Percentiles rank a stretch among this genome's conserved stretches.
These are phyloP conservation scores for Colletotrichum acutatum DNA, from an alignment of 2,329 filamentous ascomycete species.

Conservation along the genomic window DNA sequence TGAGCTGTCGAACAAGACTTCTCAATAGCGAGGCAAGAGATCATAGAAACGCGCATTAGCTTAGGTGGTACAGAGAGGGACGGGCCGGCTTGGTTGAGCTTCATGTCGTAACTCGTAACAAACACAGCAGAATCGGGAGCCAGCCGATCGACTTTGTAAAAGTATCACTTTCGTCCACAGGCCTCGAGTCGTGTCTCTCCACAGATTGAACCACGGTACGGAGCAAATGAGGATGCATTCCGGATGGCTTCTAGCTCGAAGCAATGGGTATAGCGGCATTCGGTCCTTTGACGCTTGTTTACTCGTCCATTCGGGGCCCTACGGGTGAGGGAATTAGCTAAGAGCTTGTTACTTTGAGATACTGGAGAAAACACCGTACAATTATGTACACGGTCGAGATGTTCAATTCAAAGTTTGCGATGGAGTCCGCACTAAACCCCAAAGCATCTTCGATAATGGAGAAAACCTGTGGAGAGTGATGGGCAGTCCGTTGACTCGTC, in stretches of 20 bases:
- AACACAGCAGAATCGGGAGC: too few relatives aligned
- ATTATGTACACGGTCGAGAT: background rate
- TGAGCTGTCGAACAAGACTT: background rate
- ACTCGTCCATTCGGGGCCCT: background rate
- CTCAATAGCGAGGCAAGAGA: background rate
- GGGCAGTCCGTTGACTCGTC: background rate
- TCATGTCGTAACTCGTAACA: too few relatives aligned
- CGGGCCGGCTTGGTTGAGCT: too few relatives aligned
- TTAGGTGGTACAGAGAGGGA: background rate
- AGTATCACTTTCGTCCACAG: background rate
- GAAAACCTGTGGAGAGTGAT: background rate
- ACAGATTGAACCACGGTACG: background rate
- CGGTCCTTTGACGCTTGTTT: background rate
- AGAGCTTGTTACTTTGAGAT: background rate
- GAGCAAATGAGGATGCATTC: background rate
- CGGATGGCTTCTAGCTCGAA: background rate
- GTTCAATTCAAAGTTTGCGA: background rate
- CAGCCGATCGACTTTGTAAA: background rate
- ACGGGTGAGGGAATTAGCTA: background rate
- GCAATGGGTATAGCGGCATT: background rate
- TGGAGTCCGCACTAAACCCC: background rate
- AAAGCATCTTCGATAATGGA: background rate
- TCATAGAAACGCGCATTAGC: background rate
- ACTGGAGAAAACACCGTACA: background rate
- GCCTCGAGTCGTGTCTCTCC: background rate